phyloP scores from a whole-genome alignment of 345 rosid species.

The Acer campestre region DNA sequence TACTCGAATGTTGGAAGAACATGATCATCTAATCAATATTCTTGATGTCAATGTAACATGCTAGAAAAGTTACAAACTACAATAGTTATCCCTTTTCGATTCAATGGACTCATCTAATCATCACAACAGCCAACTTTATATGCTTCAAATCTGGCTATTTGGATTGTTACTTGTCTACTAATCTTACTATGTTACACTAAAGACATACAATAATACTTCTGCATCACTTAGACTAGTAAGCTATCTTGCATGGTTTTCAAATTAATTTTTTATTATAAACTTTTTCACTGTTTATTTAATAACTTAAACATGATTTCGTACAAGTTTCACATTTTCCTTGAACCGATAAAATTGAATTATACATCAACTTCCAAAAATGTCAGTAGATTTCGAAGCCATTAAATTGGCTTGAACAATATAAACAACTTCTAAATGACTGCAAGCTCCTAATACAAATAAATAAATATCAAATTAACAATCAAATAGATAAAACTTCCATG shows the following conservation, averaged over 20 bases:
- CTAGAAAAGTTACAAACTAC: not conserved
- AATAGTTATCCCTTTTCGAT: not conserved
- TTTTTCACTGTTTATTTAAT: not conserved
- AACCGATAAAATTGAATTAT: not conserved
- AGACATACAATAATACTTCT: not conserved
- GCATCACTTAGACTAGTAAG: not conserved
- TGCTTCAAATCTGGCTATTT: not conserved
- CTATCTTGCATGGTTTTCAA: not conserved
- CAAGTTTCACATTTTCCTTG: not conserved
- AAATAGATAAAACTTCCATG: constrained; percentile 1
- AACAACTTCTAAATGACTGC: not conserved
- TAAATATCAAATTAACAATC: not conserved
- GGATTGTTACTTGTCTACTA: not conserved
- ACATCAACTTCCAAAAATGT: not conserved
- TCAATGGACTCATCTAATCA: not conserved
- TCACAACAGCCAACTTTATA: not conserved
- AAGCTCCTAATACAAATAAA: not conserved
- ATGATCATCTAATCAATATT: not conserved
- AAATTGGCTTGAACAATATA: not conserved
- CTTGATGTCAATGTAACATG: not conserved
- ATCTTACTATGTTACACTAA: not conserved
- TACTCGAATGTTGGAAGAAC: not conserved
- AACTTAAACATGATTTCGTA: not conserved
- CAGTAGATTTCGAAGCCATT: constrained; percentile 1
- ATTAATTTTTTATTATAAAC: not conserved